Evolutionary conservation across 495 filamentous ascomycete species (phyloP).

Genomic region (Bombardia bombarda): DNA sequence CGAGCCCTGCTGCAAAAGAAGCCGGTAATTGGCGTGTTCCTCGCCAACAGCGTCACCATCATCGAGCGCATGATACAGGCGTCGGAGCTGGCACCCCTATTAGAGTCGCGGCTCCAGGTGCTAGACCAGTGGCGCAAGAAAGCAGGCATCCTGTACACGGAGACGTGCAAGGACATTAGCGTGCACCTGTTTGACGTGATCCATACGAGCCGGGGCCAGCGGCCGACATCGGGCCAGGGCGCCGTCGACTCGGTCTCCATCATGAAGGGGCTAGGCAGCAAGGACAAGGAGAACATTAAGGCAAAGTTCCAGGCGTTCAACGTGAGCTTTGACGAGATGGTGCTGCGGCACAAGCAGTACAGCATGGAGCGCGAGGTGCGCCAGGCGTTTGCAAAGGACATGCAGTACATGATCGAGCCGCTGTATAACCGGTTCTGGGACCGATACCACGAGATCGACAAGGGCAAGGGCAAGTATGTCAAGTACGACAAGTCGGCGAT

Average conservation of each 20-base stretch:
- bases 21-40: constrained; percentile 73
- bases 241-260: constrained; percentile 69
- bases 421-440: constrained; percentile 95
- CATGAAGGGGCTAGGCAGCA: constrained; percentile 71
- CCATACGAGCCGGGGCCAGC: constrained; percentile 65
- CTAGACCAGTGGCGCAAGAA: constrained; percentile 85
- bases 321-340: constrained; percentile 77
- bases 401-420: constrained; percentile 84
- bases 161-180: constrained; percentile 83
- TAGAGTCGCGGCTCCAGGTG: constrained; percentile 54
- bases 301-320: constrained; percentile 92
- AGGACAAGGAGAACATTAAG: constrained; percentile 93
- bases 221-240: constrained; percentile 61
- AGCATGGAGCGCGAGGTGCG: constrained; percentile 86
- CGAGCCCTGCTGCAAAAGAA: constrained; percentile 69
- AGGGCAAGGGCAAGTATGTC: constrained; percentile 92
- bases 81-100: constrained; percentile 67
- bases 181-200: constrained; percentile 82
- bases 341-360: constrained; percentile 67
- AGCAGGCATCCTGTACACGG: constrained; percentile 70
- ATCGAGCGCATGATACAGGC: constrained; percentile 78
- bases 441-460: constrained; percentile 95
- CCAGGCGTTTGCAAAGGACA: constrained; percentile 65
- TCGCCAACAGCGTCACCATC: constrained; percentile 81
- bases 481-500: constrained; percentile 82